These are phyloP conservation scores for Ascochyta lentis DNA, from an alignment of 2,329 filamentous ascomycete species.

Conservation along the genomic window DNA sequence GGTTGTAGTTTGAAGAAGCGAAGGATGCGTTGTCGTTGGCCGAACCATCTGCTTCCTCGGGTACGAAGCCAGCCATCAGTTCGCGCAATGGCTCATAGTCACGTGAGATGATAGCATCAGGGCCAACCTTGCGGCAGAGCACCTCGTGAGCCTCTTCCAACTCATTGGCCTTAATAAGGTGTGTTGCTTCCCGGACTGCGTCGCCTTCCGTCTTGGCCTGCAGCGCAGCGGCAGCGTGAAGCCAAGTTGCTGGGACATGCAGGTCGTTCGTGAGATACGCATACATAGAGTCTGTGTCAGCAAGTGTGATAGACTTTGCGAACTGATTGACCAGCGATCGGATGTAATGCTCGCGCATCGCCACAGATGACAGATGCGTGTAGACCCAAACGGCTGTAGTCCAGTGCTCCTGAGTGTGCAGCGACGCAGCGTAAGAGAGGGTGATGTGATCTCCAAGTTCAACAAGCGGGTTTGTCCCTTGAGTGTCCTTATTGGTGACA, in stretches of 20 bases:
- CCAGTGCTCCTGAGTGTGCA: constrained; percentile 47
- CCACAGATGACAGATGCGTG: constrained; percentile 71
- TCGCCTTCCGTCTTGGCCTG: constrained; percentile 77
- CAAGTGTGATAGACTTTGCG: constrained; percentile 67
- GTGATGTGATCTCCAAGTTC: constrained; percentile 65
- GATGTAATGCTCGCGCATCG: constrained; percentile 73
- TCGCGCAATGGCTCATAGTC: constrained; percentile 74
- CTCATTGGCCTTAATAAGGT: constrained; percentile 77
- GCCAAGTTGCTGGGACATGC: constrained; percentile 76
- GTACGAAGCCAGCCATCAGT: constrained; percentile 73
- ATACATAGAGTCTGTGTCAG: constrained; percentile 64
- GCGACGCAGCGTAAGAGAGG: constrained; percentile 45
- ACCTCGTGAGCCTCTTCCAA: constrained; percentile 84
- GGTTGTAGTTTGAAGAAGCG: constrained; percentile 12
- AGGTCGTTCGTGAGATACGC: constrained; percentile 68
- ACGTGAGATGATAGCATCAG: constrained; percentile 79
- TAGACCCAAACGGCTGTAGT: constrained; percentile 73
- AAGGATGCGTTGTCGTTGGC: constrained; percentile 19
- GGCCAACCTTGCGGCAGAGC: constrained; percentile 80
- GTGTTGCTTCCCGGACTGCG: constrained; percentile 65
- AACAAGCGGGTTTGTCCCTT: constrained; percentile 64
- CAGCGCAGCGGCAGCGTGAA: constrained; percentile 86
- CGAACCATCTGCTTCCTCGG: constrained; percentile 52
- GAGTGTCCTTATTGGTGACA: constrained; percentile 53
- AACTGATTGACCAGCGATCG: constrained; percentile 67